Conservation (phyloP, 2,329 filamentous ascomycete genomes). For the Lasiodiplodia theobromae region DNA sequence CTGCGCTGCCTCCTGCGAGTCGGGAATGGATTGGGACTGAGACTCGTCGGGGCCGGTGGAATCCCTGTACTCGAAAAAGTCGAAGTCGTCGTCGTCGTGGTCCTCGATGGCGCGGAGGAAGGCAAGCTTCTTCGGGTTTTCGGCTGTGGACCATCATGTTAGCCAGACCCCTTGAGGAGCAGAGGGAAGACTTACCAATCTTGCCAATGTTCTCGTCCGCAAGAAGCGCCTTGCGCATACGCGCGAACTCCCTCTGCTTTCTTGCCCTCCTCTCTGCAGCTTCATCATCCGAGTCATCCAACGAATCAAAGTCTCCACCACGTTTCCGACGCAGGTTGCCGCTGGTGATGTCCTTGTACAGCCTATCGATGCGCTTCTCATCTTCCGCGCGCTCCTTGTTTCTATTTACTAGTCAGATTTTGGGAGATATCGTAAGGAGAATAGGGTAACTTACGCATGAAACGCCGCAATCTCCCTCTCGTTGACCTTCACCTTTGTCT, state of each 20-base stretch:
- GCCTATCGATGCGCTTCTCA: slow-evolving; percentile 86
- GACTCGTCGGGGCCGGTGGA: slow-evolving; percentile 40
- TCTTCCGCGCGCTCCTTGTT: slow-evolving; percentile 81
- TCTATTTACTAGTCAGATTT: slow-evolving; percentile 52
- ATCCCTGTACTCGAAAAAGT: slow-evolving; percentile 65
- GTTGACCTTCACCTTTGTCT: slow-evolving; percentile 76
- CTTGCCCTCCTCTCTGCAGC: slow-evolving; percentile 74
- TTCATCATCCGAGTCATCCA: slow-evolving; percentile 92
- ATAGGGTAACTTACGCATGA: slow-evolving; percentile 73
- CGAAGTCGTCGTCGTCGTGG: slow-evolving; percentile 71
- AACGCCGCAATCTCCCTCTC: slow-evolving; percentile 84
- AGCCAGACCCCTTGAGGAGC: neutral
- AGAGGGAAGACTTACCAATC: slow-evolving; percentile 55
- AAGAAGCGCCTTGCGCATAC: slow-evolving; percentile 88
- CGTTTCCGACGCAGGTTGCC: slow-evolving; percentile 86
- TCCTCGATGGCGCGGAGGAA: slow-evolving; percentile 93
- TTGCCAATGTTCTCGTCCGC: slow-evolving; percentile 89
- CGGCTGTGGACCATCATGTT: slow-evolving; percentile 56
- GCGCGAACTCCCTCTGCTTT: slow-evolving; percentile 87
- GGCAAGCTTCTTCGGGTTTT: slow-evolving; percentile 86
- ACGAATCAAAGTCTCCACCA: slow-evolving; percentile 74
- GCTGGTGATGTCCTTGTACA: slow-evolving; percentile 91
- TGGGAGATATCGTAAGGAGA: neutral
- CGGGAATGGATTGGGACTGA: slow-evolving; percentile 41
- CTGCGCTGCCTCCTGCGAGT: slow-evolving; percentile 47